Evolutionary conservation across 805 yeast genomes (phyloP).

Genomic region (Wickerhamiella shivajii): DNA sequence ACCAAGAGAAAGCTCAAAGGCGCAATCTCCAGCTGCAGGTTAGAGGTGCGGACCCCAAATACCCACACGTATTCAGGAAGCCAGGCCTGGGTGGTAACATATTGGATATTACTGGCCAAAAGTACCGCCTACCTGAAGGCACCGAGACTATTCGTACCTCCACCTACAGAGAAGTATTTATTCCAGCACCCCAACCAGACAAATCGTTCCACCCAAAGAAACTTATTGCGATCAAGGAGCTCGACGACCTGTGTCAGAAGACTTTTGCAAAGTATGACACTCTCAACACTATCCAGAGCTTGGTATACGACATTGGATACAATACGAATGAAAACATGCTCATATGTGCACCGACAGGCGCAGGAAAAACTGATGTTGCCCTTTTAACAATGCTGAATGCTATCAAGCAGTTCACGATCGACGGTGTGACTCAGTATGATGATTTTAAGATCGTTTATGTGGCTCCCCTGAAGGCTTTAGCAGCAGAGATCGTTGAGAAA

Average conservation of each 20-base stretch:
- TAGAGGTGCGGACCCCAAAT: slow-evolving; percentile 33
- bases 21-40: slow-evolving; percentile 16
- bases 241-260: slow-evolving; percentile 69
- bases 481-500: slow-evolving; percentile 93
- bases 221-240: slow-evolving; percentile 41
- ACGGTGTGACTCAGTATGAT: slow-evolving; percentile 55
- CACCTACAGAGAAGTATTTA: slow-evolving; percentile 62
- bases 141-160: slow-evolving; percentile 35
- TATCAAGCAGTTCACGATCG: slow-evolving; percentile 45
- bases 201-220: slow-evolving; percentile 27
- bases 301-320: slow-evolving; percentile 85
- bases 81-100: slow-evolving; percentile 47
- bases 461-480: slow-evolving; percentile 86
- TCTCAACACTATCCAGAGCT: slow-evolving; percentile 75
- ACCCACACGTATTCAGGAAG: slow-evolving; percentile 77
- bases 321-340: slow-evolving; percentile 88
- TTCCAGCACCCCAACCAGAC: slow-evolving; percentile 43
- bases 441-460: slow-evolving; percentile 86
- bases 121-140: slow-evolving; percentile 67
- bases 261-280: slow-evolving; percentile 69
- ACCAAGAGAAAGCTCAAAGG: slow-evolving; percentile 12
- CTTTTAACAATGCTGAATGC: slow-evolving; percentile 65
- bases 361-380: slow-evolving; percentile 94
- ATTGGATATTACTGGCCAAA: slow-evolving; percentile 67
- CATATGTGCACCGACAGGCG: slow-evolving; percentile 96